Conservation (phyloP, 306 rosid species). For the Prunus salicina region DNA sequence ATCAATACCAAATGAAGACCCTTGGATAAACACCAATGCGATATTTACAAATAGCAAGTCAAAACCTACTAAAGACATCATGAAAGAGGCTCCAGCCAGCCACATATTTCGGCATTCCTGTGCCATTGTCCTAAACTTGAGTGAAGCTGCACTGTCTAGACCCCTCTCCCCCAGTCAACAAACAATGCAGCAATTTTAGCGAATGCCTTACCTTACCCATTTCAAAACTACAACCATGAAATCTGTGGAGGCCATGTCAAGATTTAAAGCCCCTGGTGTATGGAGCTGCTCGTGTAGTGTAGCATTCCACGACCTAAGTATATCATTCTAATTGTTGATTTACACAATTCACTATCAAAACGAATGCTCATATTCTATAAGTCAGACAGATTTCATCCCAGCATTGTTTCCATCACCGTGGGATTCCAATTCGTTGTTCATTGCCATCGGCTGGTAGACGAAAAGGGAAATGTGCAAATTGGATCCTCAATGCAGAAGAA, state of each 20-base stretch:
- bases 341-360: not conserved
- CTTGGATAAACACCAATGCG: not conserved
- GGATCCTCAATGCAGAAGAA: slow-evolving; percentile 51
- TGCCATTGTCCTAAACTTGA: not conserved
- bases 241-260: not conserved
- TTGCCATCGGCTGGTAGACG: slow-evolving; percentile 44
- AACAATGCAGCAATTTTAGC: not conserved
- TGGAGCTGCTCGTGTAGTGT: not conserved
- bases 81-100: not conserved
- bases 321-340: not conserved
- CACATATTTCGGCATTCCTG: not conserved
- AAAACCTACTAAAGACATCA: not conserved
- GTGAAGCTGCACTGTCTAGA: not conserved
- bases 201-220: not conserved
- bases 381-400: slow-evolving; percentile 22
- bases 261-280: not conserved
- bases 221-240: not conserved
- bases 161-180: not conserved
- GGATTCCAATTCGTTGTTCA: slow-evolving; percentile 21
- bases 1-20: not conserved
- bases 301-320: not conserved
- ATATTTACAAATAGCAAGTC: not conserved
- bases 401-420: slow-evolving; percentile 22
- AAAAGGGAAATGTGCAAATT: slow-evolving; percentile 85
- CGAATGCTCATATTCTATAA: not conserved